phyloP scores from a whole-genome alignment of 2,329 filamentous ascomycete genomes.

The Verticillium nubilum region DNA sequence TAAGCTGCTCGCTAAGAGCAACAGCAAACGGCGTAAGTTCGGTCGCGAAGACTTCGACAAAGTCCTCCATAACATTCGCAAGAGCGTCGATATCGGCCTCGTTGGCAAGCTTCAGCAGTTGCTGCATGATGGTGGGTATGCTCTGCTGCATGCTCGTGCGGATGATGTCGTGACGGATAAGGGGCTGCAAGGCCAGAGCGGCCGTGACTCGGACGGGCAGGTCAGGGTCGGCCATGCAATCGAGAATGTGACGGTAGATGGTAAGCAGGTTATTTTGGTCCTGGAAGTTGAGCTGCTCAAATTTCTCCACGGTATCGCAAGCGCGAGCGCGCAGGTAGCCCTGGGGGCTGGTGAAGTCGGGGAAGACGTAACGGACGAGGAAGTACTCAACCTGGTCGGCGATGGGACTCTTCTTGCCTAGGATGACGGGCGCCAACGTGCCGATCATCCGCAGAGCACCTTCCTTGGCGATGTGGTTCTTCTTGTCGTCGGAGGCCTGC shows the following conservation, averaged over 20 bases:
- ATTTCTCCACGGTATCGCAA: conserved; percentile 97
- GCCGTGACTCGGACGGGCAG: conserved; percentile 93
- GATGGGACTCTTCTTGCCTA: conserved; percentile 97
- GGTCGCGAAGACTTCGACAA: conserved; percentile 96
- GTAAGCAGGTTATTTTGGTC: conserved; percentile 91
- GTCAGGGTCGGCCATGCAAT: conserved; percentile 93
- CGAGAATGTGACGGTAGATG: conserved; percentile 94
- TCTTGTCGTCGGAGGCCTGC: conserved; percentile 74
- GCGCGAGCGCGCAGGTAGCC: conserved; percentile 91
- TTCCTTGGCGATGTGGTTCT: conserved; percentile 93
- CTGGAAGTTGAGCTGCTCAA: conserved; percentile 95
- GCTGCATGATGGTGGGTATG: conserved; percentile 99
- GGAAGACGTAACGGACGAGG: conserved; percentile 96
- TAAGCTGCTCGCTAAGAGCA: conserved; percentile 88
- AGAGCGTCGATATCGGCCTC: conserved; percentile 96
- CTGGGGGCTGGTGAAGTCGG: conserved; percentile 88
- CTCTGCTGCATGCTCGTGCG: conserved; percentile 94
- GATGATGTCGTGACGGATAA: conserved; percentile 94
- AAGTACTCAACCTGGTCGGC: conserved; percentile 98
- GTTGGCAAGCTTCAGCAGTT: conserved; percentile 92
- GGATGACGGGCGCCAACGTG: conserved; percentile 85
- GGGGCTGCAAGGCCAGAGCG: conserved; percentile 85
- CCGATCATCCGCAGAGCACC: conserved; percentile 96
- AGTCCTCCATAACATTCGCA: conserved; percentile 99
- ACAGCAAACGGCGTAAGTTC: conserved; percentile 97